These are phyloP conservation scores for Citrus mangshanensis DNA, from an alignment of 345 rosid genomes.

Conservation along the genomic window DNA sequence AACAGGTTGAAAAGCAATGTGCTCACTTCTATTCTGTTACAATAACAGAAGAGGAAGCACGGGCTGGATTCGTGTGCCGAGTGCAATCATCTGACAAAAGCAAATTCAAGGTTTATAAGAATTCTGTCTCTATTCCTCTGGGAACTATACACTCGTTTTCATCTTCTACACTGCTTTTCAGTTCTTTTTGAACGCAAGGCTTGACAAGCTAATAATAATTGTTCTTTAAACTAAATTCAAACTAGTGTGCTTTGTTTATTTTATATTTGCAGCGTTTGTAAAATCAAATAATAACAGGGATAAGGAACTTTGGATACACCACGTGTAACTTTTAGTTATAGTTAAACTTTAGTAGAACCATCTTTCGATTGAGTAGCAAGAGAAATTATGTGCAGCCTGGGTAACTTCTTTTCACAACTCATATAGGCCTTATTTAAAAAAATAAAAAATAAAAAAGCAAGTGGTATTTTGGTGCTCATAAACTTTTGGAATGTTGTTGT, in stretches of 20 bases:
- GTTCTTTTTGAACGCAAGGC: neutral
- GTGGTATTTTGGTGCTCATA: neutral
- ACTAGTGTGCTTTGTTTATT: neutral
- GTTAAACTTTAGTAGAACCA: neutral
- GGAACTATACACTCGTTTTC: neutral
- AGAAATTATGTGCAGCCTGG: neutral
- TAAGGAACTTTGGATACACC: neutral
- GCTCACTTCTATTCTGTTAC: slow-evolving; percentile 93
- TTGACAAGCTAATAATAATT: neutral
- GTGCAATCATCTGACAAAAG: slow-evolving; percentile 95
- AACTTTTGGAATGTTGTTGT: neutral
- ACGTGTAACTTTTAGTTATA: neutral
- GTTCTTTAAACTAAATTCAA: neutral
- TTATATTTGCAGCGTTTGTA: neutral
- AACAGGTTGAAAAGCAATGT: slow-evolving; percentile 98
- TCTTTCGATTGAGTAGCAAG: neutral
- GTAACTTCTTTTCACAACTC: neutral
- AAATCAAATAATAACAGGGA: neutral
- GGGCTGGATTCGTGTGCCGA: slow-evolving; percentile 81
- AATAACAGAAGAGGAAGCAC: slow-evolving; percentile 88
- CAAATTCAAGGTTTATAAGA: slow-evolving; percentile 82
- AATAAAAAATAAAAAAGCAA: neutral
- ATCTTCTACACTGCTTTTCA: neutral
- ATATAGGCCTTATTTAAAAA: neutral
- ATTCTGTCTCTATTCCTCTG: neutral